These are phyloP conservation scores for Naganishia friedmannii DNA, from an alignment of 768 basidiomycete genomes.

Conservation along the genomic window DNA sequence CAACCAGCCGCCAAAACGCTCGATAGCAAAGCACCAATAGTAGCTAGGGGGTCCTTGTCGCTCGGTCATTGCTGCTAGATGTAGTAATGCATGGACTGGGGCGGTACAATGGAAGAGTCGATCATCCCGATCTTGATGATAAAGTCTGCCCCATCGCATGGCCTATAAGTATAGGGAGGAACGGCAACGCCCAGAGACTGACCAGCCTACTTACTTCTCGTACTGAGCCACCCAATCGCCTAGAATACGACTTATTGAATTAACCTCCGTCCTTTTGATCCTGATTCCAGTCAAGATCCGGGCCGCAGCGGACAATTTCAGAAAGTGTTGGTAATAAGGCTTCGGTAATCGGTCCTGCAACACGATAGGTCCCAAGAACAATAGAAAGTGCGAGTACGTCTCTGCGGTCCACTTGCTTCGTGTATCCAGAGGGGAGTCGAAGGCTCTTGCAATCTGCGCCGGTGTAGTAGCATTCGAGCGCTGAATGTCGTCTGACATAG, in stretches of 20 bases:
- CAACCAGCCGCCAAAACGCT: neutral
- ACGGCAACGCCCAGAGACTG: too few species aligned
- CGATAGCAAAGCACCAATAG: conserved; percentile 9
- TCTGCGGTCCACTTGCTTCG: neutral
- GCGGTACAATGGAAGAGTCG: neutral
- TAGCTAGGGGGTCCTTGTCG: neutral
- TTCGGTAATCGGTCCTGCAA: neutral
- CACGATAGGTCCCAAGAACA: neutral
- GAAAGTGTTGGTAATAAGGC: neutral
- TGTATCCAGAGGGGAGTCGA: neutral
- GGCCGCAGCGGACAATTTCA: neutral
- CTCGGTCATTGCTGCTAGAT: neutral
- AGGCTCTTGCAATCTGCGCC: neutral
- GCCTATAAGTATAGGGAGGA: too few species aligned
- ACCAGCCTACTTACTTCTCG: neutral
- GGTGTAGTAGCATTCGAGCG: neutral
- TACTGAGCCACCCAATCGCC: neutral
- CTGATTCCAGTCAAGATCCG: neutral
- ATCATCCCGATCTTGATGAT: neutral
- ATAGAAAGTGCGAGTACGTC: neutral
- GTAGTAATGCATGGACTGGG: neutral
- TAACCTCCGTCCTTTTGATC: neutral
- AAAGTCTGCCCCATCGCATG: neutral
- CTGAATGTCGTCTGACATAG: neutral
- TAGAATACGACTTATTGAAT: neutral